Percentiles rank a stretch among this genome's conserved stretches.
phyloP scores from a whole-genome alignment of 192 early-diverging fungal species.

The Backusella australiensis region DNA sequence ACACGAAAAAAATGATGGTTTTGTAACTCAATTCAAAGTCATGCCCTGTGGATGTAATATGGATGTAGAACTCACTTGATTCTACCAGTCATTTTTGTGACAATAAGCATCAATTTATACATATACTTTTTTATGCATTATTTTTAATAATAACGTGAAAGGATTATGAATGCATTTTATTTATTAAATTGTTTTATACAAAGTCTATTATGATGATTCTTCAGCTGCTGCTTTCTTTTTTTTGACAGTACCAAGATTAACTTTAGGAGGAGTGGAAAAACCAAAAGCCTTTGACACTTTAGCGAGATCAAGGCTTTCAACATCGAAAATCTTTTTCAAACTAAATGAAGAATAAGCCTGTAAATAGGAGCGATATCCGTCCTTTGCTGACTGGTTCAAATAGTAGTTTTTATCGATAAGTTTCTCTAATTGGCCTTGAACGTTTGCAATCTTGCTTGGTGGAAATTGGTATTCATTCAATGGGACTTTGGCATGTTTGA shows the following conservation, averaged over 20 bases:
- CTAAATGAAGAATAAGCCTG: slow-evolving; percentile 95
- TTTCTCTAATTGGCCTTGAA: slow-evolving; percentile 87
- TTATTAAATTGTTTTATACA: slow-evolving; percentile 1
- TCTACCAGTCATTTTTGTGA: too few species aligned
- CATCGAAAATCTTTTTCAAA: slow-evolving; percentile 95
- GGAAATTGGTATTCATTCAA: slow-evolving; percentile 99
- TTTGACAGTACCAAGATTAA: slow-evolving; percentile 65
- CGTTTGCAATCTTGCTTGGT: slow-evolving; percentile 90
- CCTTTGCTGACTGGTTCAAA: slow-evolving; percentile 93
- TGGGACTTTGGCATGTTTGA: slow-evolving; percentile 98
- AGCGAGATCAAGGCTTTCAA: slow-evolving; percentile 85
- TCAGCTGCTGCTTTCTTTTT: neutral
- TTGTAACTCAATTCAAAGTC: too few species aligned
- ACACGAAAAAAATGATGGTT: neutral
- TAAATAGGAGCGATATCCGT: slow-evolving; percentile 95
- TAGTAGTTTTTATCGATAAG: slow-evolving; percentile 98
- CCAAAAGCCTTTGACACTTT: slow-evolving; percentile 96
- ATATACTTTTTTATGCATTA: too few species aligned
- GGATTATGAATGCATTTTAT: neutral
- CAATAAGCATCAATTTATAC: too few species aligned
- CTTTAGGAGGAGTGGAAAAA: slow-evolving; percentile 92
- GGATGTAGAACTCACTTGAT: too few species aligned
- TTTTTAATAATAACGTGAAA: too few species aligned
- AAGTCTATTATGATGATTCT: slow-evolving; percentile 7
- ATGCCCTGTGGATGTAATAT: too few species aligned